Conservation (phyloP, 1,284 basidiomycete species). For the Puccinia polysora region DNA sequence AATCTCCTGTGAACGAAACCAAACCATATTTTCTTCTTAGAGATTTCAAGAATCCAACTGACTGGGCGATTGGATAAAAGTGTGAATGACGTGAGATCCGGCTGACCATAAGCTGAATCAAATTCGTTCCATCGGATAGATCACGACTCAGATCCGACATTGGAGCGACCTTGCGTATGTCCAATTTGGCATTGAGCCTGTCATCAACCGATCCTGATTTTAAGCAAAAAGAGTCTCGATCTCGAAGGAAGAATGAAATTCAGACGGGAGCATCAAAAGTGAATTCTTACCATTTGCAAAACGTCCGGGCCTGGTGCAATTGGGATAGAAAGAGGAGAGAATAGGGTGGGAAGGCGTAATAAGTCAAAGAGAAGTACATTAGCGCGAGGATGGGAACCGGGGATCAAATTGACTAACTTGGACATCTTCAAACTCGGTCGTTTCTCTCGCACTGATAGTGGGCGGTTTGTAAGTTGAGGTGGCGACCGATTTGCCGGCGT, state of each 20-base stretch:
- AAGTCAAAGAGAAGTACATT: background rate
- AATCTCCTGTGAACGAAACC: slow-evolving; percentile 53
- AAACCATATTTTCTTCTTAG: background rate
- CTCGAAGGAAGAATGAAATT: background rate
- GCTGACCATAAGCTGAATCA: slow-evolving; percentile 62
- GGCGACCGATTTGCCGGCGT: slow-evolving; percentile 33
- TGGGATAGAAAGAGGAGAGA: no score
- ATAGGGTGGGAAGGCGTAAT: background rate
- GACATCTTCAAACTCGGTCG: slow-evolving; percentile 56
- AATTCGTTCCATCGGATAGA: slow-evolving; percentile 86
- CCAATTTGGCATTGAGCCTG: slow-evolving; percentile 91
- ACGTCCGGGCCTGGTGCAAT: slow-evolving; percentile 61
- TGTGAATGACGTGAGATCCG: background rate
- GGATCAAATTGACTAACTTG: slow-evolving; percentile 57
- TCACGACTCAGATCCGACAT: slow-evolving; percentile 86
- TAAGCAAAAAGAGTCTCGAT: background rate
- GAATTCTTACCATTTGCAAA: slow-evolving; percentile 71
- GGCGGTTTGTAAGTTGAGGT: slow-evolving; percentile 41
- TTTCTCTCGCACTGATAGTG: slow-evolving; percentile 29
- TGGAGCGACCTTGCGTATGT: slow-evolving; percentile 74
- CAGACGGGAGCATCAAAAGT: background rate
- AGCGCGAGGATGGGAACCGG: no score
- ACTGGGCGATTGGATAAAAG: slow-evolving; percentile 30
- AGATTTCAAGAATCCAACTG: no score
- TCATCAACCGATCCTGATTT: no score